Base-by-base conservation (phyloP, 148 eudicot species). In the Diospyros kaki region DNA sequence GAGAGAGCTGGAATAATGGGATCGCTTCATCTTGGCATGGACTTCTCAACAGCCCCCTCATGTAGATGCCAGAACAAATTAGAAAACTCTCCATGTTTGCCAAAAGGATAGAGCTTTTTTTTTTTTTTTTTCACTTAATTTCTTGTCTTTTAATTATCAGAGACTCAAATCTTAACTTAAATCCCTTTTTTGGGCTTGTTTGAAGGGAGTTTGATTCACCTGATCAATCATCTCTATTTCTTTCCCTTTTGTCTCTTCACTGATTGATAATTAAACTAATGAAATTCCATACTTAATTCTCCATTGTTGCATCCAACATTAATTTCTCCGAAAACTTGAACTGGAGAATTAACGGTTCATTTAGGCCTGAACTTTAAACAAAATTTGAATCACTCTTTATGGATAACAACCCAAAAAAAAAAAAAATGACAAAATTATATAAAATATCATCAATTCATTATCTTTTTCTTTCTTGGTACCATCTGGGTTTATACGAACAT, bases 41-140 rank as follows among this genome's bases (percentile, higher is more conserved):
- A 48, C 91, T 91, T 45, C 66, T 89, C 48, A 89, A 91, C 58
- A 91, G 89, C 75, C 93, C 96, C 78, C 83, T 91, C 56, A 89
- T 88, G 88, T 91, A 86, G 83, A 5, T 59, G 68, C 7, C 28
- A 28, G 28, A 28, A 15, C 41, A 53, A 52, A 9, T 68, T 38
- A 39, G n/a, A 51, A 43, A 55, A 48, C 17, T 70, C 50, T 13
- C 15, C 12, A 41, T 70, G 63, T 40, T 69, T 56, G 38, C 9
- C 4, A 4, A 13, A 18, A 39, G 53, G 58, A 53, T 40, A 70
- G 63, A 70, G n/a, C 38, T 56, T 55, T 40, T 41, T 14, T 51
- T 48, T 44, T 69, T 44, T 69, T 51, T 60, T n/a, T n/a, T n/a
- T n/a, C n/a, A n/a, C 40, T 28, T 28, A 28, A 28, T 28, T 28